Conservation (phyloP, 805 yeast genomes). For the Ogataea sp. region DNA sequence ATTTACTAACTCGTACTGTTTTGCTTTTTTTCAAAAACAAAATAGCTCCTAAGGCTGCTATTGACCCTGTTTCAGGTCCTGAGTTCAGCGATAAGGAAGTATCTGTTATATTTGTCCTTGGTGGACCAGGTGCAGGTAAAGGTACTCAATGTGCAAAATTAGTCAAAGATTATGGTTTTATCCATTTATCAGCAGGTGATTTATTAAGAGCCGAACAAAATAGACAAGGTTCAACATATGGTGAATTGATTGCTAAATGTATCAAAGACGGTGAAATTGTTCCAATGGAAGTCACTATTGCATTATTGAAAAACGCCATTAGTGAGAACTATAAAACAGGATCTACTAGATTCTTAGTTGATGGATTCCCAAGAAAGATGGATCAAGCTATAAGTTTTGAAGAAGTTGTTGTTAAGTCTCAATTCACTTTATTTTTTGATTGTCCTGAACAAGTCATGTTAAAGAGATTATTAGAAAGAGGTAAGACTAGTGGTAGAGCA, state of each 20-base stretch:
- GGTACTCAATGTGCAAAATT: conserved; percentile 92
- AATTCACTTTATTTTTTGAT: conserved; percentile 67
- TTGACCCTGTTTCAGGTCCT: conserved; percentile 24
- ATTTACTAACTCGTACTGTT: too few species aligned
- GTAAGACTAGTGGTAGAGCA: conserved; percentile 88
- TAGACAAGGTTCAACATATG: conserved; percentile 75
- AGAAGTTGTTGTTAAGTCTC: conserved; percentile 60
- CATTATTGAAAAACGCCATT: conserved; percentile 75
- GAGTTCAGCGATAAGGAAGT: conserved; percentile 61
- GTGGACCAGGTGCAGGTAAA: conserved; percentile 98
- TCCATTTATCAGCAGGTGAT: conserved; percentile 95
- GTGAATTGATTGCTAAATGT: conserved; percentile 74
- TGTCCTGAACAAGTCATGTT: conserved; percentile 83
- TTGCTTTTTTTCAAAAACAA: background rate
- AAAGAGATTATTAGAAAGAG: conserved; percentile 76
- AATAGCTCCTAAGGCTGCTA: conserved; percentile 22
- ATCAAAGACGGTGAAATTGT: conserved; percentile 88
- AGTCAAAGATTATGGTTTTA: conserved; percentile 72
- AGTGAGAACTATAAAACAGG: conserved; percentile 40
- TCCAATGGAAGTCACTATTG: conserved; percentile 88
- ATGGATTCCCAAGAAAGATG: conserved; percentile 98
- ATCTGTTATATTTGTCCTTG: conserved; percentile 82
- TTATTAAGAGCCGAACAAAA: conserved; percentile 86
- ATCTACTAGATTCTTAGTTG: conserved; percentile 65
- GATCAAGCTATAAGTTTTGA: conserved; percentile 96